These are phyloP conservation scores for Colletotrichum ledebouriae DNA, from an alignment of 2,329 filamentous ascomycete species.

Conservation along the genomic window DNA sequence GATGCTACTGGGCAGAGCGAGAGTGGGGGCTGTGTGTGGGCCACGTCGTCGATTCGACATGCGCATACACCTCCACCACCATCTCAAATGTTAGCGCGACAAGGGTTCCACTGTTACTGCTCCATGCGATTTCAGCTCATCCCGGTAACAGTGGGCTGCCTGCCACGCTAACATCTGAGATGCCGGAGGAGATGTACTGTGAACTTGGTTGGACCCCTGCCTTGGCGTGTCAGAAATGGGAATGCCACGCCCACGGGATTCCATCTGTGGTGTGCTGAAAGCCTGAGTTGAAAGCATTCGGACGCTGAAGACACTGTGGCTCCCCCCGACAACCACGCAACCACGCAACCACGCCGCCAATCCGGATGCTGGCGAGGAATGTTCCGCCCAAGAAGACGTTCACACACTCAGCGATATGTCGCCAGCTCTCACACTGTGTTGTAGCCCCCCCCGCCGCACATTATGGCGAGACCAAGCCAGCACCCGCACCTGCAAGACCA, in stretches of 20 bases:
- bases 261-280: neutral
- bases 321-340: neutral
- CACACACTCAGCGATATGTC: too few relatives aligned
- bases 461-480: too few relatives aligned
- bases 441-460: neutral
- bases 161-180: too few relatives aligned
- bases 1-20: neutral
- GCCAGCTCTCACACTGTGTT: too few relatives aligned
- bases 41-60: neutral
- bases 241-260: constrained; percentile 1
- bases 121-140: too few relatives aligned
- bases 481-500: too few relatives aligned
- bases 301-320: neutral
- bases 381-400: too few relatives aligned
- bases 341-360: too few relatives aligned
- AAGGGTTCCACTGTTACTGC: too few relatives aligned
- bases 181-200: neutral
- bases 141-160: too few relatives aligned
- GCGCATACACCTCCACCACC: neutral
- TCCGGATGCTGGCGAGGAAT: too few relatives aligned
- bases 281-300: neutral
- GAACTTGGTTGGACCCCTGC: constrained; percentile 19
- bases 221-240: constrained; percentile 30
- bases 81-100: too few relatives aligned
- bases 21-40: neutral